Evolutionary conservation across 23 red algal genomes (phyloP), one percentile per base, ranked within the genome.

Genomic region (Gracilaria vermiculophylla): DNA sequence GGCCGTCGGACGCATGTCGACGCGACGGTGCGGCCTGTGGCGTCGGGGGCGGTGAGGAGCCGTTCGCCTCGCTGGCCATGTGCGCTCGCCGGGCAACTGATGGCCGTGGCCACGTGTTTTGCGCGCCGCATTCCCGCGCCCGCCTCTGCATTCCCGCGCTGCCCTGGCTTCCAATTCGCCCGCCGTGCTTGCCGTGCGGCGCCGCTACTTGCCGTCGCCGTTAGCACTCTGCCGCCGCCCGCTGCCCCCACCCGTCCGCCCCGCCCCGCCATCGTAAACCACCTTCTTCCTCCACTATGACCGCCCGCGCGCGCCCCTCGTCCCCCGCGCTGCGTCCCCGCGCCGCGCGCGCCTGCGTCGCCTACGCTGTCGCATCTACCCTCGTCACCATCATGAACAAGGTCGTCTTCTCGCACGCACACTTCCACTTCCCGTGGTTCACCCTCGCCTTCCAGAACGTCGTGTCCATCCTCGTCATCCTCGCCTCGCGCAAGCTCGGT

Each of bases 381-480:
- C 15, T 78, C 8, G 73, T 94, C 31, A 94, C 86, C 40, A 76
- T 98, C 48, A 82, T 92, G 66, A 98, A 98, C 80, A 98, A 98
- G 78, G 58, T 87, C 52, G 85, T 98, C 8, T 98, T 98, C 70
- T 98, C 96, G 2, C 82, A 91, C 66, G 31, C 65, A 41, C 77
- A 67, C 40, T 98, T 98, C 35, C 58, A 98, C 62, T 98, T 76
- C 43, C 96, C 96, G 61, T 98, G 96, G 96, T 92, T 87, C 76
- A 92, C 91, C 16, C 80, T 98, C 48, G 96, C 90, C 77, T 80
- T 76, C 37, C 96, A 98, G 70, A 98, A 92, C 69, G 43, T 90
- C 44, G 60, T 90, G 13, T 78, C 96, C 51, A 76, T 90, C 34
- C 25, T 93, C 53, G 70, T 89, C 27, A 77, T 90, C 19, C 42